These are phyloP conservation scores for Metarhizium rileyi DNA, from an alignment of 2,329 filamentous ascomycete species.

Conservation along the genomic window DNA sequence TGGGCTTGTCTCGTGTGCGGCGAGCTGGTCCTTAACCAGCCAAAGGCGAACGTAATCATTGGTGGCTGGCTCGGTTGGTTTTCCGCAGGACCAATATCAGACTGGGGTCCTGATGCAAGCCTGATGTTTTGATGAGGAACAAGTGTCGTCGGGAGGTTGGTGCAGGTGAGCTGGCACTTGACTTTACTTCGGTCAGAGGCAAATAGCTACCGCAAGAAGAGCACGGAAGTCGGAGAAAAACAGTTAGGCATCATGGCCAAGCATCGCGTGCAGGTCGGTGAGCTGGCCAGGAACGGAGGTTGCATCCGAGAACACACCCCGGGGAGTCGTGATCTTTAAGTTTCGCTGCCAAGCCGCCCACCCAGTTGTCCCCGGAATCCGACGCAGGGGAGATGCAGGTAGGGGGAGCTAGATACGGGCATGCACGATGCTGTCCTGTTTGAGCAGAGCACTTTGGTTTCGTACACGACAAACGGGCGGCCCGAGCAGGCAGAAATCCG, in stretches of 20 bases:
- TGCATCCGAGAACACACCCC: not conserved
- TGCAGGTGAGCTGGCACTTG: not conserved
- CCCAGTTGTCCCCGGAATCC: not conserved
- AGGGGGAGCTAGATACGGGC: not conserved
- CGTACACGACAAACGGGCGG: not conserved
- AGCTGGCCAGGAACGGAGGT: not conserved
- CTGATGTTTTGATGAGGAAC: not conserved
- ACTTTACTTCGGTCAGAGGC: too few relatives aligned
- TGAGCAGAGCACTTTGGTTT: not conserved
- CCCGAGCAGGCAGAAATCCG: not conserved
- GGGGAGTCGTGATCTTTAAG: not conserved
- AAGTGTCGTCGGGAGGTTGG: too few relatives aligned
- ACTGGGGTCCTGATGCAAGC: not conserved
- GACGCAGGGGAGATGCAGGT: not conserved
- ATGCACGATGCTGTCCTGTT: not conserved
- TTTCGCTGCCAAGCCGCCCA: not conserved
- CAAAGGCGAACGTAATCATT: slow-evolving; percentile 10
- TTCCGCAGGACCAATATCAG: not conserved
- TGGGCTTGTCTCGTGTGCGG: slow-evolving; percentile 27
- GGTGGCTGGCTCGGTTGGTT: slow-evolving; percentile 12
- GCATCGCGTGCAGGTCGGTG: not conserved
- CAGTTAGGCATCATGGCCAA: not conserved
- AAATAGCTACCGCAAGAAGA: not conserved
- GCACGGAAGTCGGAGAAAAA: not conserved
- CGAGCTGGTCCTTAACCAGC: slow-evolving; percentile 20